A percentile compares a stretch with the other conserved stretches of the same genome.
These are phyloP conservation scores for Eucalyptus microcorys DNA, from an alignment of 345 rosid genomes.

Conservation along the genomic window DNA sequence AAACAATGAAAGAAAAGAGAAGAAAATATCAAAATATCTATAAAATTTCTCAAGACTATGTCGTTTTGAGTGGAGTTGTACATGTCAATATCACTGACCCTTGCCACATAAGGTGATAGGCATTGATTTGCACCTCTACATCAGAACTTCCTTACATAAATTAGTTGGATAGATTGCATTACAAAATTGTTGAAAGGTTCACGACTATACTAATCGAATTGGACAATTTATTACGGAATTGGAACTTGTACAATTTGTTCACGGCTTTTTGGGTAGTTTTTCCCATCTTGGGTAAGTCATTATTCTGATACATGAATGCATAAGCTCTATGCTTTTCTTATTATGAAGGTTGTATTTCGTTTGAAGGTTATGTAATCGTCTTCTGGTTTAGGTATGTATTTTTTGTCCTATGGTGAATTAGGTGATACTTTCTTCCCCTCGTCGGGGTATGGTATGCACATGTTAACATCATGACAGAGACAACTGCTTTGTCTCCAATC, in stretches of 20 bases:
- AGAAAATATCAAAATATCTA: background rate
- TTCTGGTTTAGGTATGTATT: background rate
- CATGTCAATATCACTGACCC: rapidly evolving
- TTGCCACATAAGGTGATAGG: rapidly evolving
- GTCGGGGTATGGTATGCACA: background rate
- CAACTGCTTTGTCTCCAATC: background rate
- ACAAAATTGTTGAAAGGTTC: background rate
- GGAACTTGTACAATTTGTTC: background rate
- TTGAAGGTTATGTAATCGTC: background rate
- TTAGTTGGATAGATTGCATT: background rate
- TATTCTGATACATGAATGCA: background rate
- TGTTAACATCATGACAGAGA: background rate
- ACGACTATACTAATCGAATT: background rate
- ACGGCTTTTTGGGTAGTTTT: background rate
- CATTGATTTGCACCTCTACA: background rate
- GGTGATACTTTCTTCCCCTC: background rate
- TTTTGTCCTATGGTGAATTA: background rate
- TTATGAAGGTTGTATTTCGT: background rate
- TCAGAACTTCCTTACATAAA: background rate
- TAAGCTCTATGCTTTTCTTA: background rate
- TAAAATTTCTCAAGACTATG: rapidly evolving
- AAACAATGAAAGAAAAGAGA: background rate
- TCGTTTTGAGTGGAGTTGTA: background rate
- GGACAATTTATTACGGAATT: background rate
- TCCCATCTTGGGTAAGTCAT: background rate